Conservation (phyloP, 2,329 filamentous ascomycete genomes). For the Nakataea oryzae region DNA sequence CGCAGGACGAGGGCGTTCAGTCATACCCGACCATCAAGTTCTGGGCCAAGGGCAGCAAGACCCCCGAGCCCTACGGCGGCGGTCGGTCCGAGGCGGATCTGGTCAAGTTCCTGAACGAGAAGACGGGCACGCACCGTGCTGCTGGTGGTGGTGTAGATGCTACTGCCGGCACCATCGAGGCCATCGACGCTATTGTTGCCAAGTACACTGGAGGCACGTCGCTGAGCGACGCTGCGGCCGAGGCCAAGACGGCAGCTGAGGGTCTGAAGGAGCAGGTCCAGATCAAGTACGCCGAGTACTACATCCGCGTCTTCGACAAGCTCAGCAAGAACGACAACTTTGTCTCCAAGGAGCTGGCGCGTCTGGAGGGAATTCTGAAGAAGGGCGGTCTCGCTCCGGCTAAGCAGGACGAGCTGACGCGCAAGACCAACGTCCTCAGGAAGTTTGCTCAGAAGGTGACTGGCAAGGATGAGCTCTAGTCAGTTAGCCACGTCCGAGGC, state of each 20-base stretch:
- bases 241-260: slow-evolving; percentile 62
- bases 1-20: slow-evolving; percentile 64
- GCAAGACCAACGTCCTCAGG: slow-evolving; percentile 78
- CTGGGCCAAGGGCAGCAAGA: slow-evolving; percentile 77
- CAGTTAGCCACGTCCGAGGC: neutral
- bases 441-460: slow-evolving; percentile 57
- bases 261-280: slow-evolving; percentile 50
- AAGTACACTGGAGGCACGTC: slow-evolving; percentile 58
- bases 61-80: slow-evolving; percentile 60
- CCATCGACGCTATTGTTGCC: slow-evolving; percentile 64
- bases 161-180: slow-evolving; percentile 71
- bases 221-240: slow-evolving; percentile 53
- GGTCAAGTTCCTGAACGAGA: slow-evolving; percentile 73
- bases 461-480: slow-evolving; percentile 63
- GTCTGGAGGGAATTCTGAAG: slow-evolving; percentile 68
- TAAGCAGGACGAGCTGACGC: slow-evolving; percentile 82
- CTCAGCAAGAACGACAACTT: slow-evolving; percentile 66
- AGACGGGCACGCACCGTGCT: slow-evolving; percentile 77
- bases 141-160: slow-evolving; percentile 71
- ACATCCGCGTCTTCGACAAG: slow-evolving; percentile 85
- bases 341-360: slow-evolving; percentile 73
- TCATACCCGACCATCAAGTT: slow-evolving; percentile 97
- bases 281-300: slow-evolving; percentile 84
- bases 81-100: slow-evolving; percentile 69
- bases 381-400: slow-evolving; percentile 78